phyloP scores from a whole-genome alignment of 768 basidiomycete genomes.

The Boletales sp. region DNA sequence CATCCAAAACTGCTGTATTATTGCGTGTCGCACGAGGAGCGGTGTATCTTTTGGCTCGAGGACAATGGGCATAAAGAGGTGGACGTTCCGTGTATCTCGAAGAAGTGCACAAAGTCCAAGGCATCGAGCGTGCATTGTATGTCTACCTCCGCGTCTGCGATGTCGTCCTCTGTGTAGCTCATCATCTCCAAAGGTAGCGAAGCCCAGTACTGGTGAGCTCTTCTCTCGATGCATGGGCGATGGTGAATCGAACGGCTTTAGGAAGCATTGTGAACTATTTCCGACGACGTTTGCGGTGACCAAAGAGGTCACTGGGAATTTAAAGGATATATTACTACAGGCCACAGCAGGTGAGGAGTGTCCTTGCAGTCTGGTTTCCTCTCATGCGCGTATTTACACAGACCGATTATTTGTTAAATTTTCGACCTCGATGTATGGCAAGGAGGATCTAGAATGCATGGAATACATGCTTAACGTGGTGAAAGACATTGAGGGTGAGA shows the following conservation, averaged over 20 bases:
- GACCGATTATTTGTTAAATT: conserved; percentile 29
- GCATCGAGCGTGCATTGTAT: conserved; percentile 21
- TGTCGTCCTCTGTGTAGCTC: background rate
- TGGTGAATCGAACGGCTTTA: background rate
- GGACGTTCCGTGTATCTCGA: conserved; percentile 20
- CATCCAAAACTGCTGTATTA: conserved; percentile 17
- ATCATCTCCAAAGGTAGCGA: conserved; percentile 18
- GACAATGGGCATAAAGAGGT: conserved; percentile 17
- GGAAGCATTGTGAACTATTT: conserved; percentile 31
- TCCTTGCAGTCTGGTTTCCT: background rate
- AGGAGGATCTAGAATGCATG: conserved; percentile 9
- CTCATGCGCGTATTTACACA: conserved; percentile 1
- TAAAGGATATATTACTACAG: conserved; percentile 25
- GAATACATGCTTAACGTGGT: conserved; percentile 26
- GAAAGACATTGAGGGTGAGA: conserved; percentile 26
- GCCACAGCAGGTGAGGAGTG: conserved; percentile 25
- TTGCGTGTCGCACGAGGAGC: conserved; percentile 26
- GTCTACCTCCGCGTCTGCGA: background rate
- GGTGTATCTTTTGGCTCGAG: conserved; percentile 29
- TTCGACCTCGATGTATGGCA: conserved; percentile 29
- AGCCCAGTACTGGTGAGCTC: conserved; percentile 28
- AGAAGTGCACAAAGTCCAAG: conserved; percentile 6
- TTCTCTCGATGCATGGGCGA: too few relatives aligned
- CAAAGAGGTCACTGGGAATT: conserved; percentile 10
- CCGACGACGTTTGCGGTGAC: conserved; percentile 24